These are phyloP conservation scores for Magnaporthiopsis rhizophila DNA, from an alignment of 2,329 filamentous ascomycete species.

Conservation along the genomic window DNA sequence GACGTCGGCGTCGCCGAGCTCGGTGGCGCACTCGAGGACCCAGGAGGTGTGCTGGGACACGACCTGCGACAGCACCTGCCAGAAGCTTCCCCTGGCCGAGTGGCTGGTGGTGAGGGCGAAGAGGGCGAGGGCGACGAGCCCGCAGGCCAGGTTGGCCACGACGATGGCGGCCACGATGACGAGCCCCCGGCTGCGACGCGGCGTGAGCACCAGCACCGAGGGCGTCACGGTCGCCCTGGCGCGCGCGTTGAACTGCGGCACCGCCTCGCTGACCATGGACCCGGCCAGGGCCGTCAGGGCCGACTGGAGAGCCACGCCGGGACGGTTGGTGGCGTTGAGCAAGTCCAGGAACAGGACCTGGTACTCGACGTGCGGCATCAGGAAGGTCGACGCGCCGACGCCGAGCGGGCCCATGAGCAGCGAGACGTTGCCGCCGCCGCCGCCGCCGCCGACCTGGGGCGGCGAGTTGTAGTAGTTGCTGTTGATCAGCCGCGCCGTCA, in stretches of 20 bases:
- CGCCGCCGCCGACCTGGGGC: conserved; percentile 33
- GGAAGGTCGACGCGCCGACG: conserved; percentile 11
- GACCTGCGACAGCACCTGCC: conserved; percentile 17
- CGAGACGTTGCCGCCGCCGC: conserved; percentile 22
- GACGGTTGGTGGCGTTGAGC: conserved; percentile 12
- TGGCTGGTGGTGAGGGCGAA: conserved; percentile 14
- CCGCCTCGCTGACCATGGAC: conserved; percentile 13
- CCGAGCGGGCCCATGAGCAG: conserved; percentile 34
- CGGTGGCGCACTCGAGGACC: conserved; percentile 13
- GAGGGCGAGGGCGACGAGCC: conserved; percentile 10
- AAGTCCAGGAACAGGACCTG: conserved; percentile 13
- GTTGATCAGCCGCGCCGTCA: conserved; percentile 14
- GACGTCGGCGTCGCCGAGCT: conserved; percentile 13
- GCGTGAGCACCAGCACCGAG: conserved; percentile 10
- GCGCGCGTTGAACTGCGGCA: conserved; percentile 12
- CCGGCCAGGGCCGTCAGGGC: conserved; percentile 13
- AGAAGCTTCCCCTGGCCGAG: conserved; percentile 17
- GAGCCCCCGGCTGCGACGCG: conserved; percentile 11
- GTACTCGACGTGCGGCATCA: conserved; percentile 15
- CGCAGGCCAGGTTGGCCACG: conserved; percentile 12
- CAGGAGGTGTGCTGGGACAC: conserved; percentile 16
- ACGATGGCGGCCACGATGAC: conserved; percentile 10
- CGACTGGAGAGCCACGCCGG: conserved; percentile 15
- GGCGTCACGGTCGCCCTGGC: conserved; percentile 9
- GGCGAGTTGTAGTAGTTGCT: conserved; percentile 49